Evolutionary conservation across 73 alveolate species (phyloP), one percentile per base, ranked within the genome.

Genomic region (Uronychia binucleata): DNA sequence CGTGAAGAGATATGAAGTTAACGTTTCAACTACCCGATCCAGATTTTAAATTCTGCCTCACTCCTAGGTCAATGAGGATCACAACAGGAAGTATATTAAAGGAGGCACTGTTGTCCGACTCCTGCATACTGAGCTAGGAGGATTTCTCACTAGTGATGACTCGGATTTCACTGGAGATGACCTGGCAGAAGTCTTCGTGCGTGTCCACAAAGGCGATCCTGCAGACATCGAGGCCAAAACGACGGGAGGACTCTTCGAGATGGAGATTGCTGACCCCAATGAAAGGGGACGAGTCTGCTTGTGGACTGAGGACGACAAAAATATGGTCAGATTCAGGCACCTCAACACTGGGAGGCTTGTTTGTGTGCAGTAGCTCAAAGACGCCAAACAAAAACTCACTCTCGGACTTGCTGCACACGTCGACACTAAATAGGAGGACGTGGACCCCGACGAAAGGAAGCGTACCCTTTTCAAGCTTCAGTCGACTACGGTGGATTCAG

Each of bases 61-160:
- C 77, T 57, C 84, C 25, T 67, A 82, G 5, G 82, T 87, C 59
- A 75, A 46, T 35, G 92, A 86, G 57, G 74, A 87, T n/a, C 77
- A 84, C 67, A 85, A 74, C 46, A 33, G 28, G 58, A 77, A 78
- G 26, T 59, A 34, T 59, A 77, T 91, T 34, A 80, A 76, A 57
- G 96, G 96, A 5, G 92, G 94, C 28, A 31, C 59, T 19, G 91
- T 91, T 5, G 85, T 87, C 28, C 78, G 86, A 58, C 83, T 91
- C 29, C 86, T 84, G 76, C 96, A 91, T 58, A 85, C 96, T 1
- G 96, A 91, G 46, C 79, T 87, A 11, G 84, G 85, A 77, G 96
- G 96, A 0, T 67, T 58, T 58, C 74, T 91, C 32, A 81, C 93
- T 31, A 75, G 93, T 0, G 96, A 91, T 67, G 91, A 91, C 78